phyloP scores from a whole-genome alignment of 345 rosid species.

The Dipteronia dyeriana region DNA sequence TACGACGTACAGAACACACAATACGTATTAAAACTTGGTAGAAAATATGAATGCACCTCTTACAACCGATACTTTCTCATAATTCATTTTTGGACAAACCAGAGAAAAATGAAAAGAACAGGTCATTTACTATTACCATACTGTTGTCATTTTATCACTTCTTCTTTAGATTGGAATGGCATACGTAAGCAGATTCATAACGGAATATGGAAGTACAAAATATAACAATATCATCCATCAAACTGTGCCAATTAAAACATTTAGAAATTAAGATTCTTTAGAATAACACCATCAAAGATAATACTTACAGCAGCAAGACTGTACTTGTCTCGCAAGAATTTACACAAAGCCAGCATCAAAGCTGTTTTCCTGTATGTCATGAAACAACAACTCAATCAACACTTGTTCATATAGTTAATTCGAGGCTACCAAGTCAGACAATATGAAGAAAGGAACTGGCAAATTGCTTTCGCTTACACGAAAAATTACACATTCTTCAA shows the following conservation, averaged over 20 bases:
- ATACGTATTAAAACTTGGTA: neutral
- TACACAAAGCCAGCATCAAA: constrained; percentile 85
- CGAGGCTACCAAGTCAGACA: neutral
- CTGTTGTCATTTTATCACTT: no score
- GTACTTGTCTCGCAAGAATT: constrained; percentile 72
- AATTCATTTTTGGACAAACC: neutral
- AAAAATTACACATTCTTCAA: neutral
- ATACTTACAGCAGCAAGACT: constrained; percentile 96
- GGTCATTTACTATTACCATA: neutral
- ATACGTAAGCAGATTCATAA: neutral
- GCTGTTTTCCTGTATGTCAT: constrained; percentile 75
- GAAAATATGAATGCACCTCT: neutral
- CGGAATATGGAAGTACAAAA: neutral
- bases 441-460: neutral
- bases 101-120: neutral
- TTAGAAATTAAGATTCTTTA: neutral
- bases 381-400: constrained; percentile 16
- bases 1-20: neutral
- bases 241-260: neutral
- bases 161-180: no score
- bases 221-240: neutral
- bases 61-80: neutral
- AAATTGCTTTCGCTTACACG: no score
- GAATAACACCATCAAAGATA: neutral
- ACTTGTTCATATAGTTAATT: neutral